A percentile compares a stretch with the other conserved stretches of the same genome.
These are phyloP conservation scores for Macrocybe sp. DNA, from an alignment of 1,284 basidiomycete species.

Conservation along the genomic window DNA sequence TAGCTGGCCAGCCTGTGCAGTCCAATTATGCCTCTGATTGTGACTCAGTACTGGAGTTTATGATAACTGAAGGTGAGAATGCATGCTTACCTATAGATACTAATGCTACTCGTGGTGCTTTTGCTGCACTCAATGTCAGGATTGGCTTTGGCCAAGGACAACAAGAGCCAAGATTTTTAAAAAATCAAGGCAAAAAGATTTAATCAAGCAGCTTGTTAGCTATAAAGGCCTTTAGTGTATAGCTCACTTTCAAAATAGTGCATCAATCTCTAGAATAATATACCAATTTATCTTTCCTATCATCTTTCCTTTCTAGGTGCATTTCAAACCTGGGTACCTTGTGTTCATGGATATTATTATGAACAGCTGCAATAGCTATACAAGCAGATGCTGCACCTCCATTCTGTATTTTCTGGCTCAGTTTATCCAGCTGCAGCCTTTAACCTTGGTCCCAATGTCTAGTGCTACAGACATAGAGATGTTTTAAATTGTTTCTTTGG, in stretches of 20 bases:
- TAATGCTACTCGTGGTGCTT: background rate
- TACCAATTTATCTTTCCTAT: background rate
- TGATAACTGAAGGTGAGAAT: no score
- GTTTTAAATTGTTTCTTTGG: conserved; percentile 1
- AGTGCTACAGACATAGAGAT: background rate
- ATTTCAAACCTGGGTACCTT: conserved; percentile 4
- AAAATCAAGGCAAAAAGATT: background rate
- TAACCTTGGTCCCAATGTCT: conserved; percentile 10
- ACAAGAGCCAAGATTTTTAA: background rate
- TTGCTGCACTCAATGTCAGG: background rate
- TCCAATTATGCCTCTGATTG: no score
- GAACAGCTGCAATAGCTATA: background rate
- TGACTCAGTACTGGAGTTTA: no score
- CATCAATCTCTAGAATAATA: background rate
- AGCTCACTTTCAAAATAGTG: background rate
- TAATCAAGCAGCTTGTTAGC: background rate
- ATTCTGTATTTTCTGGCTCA: conserved; percentile 3
- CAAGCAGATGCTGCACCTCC: conserved; percentile 1
- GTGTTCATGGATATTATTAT: conserved; percentile 6
- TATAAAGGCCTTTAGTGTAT: background rate
- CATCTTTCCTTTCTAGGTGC: background rate
- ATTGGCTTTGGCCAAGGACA: background rate
- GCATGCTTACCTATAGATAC: no score
- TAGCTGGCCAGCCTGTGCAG: no score
- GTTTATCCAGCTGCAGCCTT: conserved; percentile 7